Evolutionary conservation across 768 basidiomycete genomes (phyloP).

Genomic region (Saitozyma podzolica): DNA sequence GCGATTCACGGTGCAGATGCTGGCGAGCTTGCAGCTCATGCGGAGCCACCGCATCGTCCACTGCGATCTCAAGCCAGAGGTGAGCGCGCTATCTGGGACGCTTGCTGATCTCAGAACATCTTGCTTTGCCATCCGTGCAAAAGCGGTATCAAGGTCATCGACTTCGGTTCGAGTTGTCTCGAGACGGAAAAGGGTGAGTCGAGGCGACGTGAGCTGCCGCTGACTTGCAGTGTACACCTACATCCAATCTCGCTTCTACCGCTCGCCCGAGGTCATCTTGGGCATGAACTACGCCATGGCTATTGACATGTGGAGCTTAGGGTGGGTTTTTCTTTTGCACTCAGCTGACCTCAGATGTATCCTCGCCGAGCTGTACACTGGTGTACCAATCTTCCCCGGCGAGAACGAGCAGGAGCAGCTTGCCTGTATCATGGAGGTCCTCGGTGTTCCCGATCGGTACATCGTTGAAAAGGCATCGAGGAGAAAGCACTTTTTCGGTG

Average conservation of each 20-base stretch:
- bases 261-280: slow-evolving; percentile 98
- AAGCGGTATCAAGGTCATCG: slow-evolving; percentile 96
- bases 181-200: slow-evolving; percentile 93
- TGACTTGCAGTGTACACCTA: slow-evolving; percentile 84
- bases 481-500: slow-evolving; percentile 94
- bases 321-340: neutral
- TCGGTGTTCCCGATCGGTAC: slow-evolving; percentile 92
- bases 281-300: slow-evolving; percentile 99
- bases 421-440: slow-evolving; percentile 98
- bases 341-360: slow-evolving; percentile 62
- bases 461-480: slow-evolving; percentile 90
- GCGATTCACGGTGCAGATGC: slow-evolving; percentile 94
- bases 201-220: slow-evolving; percentile 13
- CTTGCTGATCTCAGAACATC: slow-evolving; percentile 68
- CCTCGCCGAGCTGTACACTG: slow-evolving; percentile 92
- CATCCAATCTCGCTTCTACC: slow-evolving; percentile 98
- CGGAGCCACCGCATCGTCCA: slow-evolving; percentile 96
- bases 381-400: slow-evolving; percentile 97
- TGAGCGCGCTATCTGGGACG: slow-evolving; percentile 49
- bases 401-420: slow-evolving; percentile 99
- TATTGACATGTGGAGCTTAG: slow-evolving; percentile 95
- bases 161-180: slow-evolving; percentile 97
- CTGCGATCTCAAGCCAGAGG: slow-evolving; percentile 98
- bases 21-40: slow-evolving; percentile 86
- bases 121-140: slow-evolving; percentile 90